A percentile compares a stretch with the other conserved stretches of the same genome.
Evolutionary conservation across 139 green algal species (phyloP).

Genomic region (Micractinium conductrix): DNA sequence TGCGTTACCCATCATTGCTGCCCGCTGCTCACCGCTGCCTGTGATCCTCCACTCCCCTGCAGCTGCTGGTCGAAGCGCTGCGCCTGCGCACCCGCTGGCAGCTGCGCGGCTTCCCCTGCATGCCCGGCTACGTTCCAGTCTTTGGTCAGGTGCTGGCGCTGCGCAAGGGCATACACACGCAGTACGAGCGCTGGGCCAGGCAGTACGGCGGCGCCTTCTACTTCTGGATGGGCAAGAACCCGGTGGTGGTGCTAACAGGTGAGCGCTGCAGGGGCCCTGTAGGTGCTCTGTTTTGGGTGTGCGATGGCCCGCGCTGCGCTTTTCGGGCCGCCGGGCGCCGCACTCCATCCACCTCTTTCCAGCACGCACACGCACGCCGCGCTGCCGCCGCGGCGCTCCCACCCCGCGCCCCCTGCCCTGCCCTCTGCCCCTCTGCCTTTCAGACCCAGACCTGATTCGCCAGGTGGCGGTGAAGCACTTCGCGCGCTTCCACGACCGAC

Average conservation of each 20-base stretch:
- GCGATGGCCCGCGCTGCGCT: too few relatives aligned
- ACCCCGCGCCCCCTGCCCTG: background rate
- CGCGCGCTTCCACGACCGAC: conserved; percentile 8
- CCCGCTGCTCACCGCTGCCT: background rate
- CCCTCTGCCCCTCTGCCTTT: background rate
- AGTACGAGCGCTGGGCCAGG: background rate
- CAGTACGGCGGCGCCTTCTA: conserved; percentile 29
- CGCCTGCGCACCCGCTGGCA: background rate
- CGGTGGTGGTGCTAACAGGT: too few relatives aligned
- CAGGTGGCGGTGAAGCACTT: conserved; percentile 24
- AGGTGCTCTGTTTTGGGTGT: too few relatives aligned
- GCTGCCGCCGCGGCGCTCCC: too few relatives aligned
- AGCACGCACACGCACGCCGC: too few relatives aligned
- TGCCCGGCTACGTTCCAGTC: too few relatives aligned
- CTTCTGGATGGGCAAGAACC: conserved; percentile 25
- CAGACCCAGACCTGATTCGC: conserved; percentile 28
- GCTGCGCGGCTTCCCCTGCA: conserved; percentile 14
- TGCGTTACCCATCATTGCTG: too few relatives aligned
- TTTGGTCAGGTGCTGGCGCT: too few relatives aligned
- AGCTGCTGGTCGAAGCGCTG: conserved; percentile 1
- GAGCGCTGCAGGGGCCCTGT: too few relatives aligned
- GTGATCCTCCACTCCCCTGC: background rate
- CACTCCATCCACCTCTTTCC: too few relatives aligned
- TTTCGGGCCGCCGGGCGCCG: too few relatives aligned
- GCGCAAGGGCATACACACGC: too few relatives aligned